Evolutionary conservation across 805 yeast species (phyloP).

Genomic region (Hagleromyces aurorensis): DNA sequence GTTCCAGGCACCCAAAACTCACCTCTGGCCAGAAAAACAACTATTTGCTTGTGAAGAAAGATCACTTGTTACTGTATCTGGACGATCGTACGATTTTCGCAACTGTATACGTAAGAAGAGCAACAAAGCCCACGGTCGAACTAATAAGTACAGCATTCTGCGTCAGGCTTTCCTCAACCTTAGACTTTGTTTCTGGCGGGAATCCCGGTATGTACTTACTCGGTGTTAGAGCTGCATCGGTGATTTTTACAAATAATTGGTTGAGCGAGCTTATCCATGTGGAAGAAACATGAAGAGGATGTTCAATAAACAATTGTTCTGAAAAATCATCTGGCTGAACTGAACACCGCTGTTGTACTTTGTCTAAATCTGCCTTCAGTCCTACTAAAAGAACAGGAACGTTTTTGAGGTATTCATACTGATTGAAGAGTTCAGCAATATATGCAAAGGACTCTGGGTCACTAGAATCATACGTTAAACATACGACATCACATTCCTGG

Average conservation of each 20-base stretch:
- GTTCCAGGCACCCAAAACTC: too few relatives aligned
- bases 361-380: conserved; percentile 87
- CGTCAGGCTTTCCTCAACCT: conserved; percentile 41
- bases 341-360: conserved; percentile 85
- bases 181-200: conserved; percentile 50
- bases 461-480: conserved; percentile 86
- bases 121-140: conserved; percentile 60
- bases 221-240: conserved; percentile 81
- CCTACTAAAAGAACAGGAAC: conserved; percentile 88
- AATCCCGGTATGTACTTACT: conserved; percentile 68
- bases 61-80: conserved; percentile 3
- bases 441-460: conserved; percentile 93
- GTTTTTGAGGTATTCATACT: conserved; percentile 48
- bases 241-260: conserved; percentile 79
- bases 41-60: too few relatives aligned
- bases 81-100: conserved; percentile 35
- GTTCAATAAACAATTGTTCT: conserved; percentile 51
- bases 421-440: conserved; percentile 58
- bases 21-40: too few relatives aligned
- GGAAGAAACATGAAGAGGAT: conserved; percentile 87
- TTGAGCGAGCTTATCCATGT: conserved; percentile 81
- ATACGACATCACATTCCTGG: conserved; percentile 84
- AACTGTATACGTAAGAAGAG: conserved; percentile 56
- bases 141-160: conserved; percentile 53
- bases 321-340: conserved; percentile 85